A percentile compares a stretch with the other conserved stretches of the same genome.
Conservation (phyloP, 164 flowering plant genomes). For the Annona squamosa region DNA sequence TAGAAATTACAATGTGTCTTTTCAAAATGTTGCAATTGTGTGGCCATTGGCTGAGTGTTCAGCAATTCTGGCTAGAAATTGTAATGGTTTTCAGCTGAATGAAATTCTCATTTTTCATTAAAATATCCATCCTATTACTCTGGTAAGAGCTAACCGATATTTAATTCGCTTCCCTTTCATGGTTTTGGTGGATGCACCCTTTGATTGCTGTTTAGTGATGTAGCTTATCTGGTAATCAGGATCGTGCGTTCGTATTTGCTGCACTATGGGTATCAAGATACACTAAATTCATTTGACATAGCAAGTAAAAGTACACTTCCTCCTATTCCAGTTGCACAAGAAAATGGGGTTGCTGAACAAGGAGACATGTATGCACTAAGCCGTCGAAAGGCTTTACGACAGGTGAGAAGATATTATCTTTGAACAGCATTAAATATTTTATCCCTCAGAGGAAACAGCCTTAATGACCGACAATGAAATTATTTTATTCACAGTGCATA, state of each 20-base stretch:
- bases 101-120: no score
- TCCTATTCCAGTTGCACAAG: conserved; percentile 45
- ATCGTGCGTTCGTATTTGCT: conserved; percentile 83
- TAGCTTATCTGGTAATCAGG: conserved; percentile 28
- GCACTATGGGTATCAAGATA: conserved; percentile 94
- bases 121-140: no score
- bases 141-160: no score
- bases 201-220: not conserved
- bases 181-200: not conserved
- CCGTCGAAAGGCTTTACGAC: conserved; percentile 61
- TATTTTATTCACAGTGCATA: no score
- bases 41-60: no score
- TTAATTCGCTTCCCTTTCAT: no score
- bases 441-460: not conserved
- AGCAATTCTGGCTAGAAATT: no score
- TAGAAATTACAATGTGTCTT: no score
- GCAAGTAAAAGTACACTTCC: conserved; percentile 64
- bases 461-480: no score
- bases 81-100: no score
- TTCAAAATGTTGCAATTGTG: no score
- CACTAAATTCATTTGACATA: conserved; percentile 65
- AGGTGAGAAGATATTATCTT: conserved; percentile 40
- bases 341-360: conserved; percentile 54
- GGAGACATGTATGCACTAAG: conserved; percentile 53
- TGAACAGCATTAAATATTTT: not conserved